Percentiles rank a stretch among this genome's conserved stretches.
Conservation (phyloP, 1,139 yeast genomes). For the Diutina pseudorugosa region DNA sequence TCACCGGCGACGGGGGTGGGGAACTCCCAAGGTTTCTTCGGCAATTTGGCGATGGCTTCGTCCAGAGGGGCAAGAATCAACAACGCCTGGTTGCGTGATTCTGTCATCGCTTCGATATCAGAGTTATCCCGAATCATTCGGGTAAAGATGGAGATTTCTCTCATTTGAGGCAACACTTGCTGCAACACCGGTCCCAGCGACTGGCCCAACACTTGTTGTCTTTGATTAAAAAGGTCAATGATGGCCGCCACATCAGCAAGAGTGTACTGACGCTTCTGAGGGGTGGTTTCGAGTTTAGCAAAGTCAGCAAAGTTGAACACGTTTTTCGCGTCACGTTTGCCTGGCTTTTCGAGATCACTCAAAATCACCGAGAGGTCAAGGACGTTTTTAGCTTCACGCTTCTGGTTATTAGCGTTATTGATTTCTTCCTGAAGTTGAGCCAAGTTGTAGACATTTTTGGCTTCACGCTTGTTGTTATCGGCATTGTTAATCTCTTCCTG, state of each 20-base stretch:
- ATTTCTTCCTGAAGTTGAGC: not conserved
- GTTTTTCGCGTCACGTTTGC: conserved; percentile 15
- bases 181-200: not conserved
- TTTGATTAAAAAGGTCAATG: not conserved
- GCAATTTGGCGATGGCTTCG: conserved; percentile 29
- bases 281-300: not conserved
- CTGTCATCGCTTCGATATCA: conserved; percentile 31
- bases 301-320: conserved; percentile 6
- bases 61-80: conserved; percentile 53
- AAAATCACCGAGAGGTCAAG: conserved; percentile 7
- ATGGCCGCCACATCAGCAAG: not conserved
- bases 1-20: conserved; percentile 34
- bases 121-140: conserved; percentile 43
- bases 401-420: conserved; percentile 5
- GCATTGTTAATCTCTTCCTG: not conserved
- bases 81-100: conserved; percentile 19
- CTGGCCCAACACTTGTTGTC: conserved; percentile 1
- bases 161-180: conserved; percentile 26
- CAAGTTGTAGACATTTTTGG: conserved; percentile 13
- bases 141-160: conserved; percentile 37
- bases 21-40: conserved; percentile 59
- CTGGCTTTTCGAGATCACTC: conserved; percentile 7
- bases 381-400: conserved; percentile 15
- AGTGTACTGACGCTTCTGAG: not conserved
- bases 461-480: conserved; percentile 10